Evolutionary conservation across 441 rosid species (phyloP).

Genomic region (Biscutella auriculata): DNA sequence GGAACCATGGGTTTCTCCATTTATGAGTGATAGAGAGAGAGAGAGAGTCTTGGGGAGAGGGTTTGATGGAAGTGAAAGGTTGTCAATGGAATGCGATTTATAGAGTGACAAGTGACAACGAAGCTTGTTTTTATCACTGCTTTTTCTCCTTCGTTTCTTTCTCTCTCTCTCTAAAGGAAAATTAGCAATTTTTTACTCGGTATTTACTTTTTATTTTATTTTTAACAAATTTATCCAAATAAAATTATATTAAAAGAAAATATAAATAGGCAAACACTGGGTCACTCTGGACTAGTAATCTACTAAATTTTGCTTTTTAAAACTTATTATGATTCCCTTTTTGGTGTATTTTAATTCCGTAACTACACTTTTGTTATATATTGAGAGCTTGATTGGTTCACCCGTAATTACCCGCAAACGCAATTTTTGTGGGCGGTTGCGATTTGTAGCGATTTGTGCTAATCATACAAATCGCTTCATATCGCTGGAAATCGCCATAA

Average conservation of each 20-base stretch:
- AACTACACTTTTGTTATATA: background rate
- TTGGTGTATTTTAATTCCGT: background rate
- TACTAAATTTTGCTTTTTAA: background rate
- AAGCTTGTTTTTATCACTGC: constrained; percentile 13
- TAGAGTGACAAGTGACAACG: constrained; percentile 22
- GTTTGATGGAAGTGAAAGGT: constrained; percentile 18
- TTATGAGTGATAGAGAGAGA: background rate
- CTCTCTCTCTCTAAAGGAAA: background rate
- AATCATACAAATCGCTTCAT: too few relatives aligned
- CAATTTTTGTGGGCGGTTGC: too few relatives aligned
- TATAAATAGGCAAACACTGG: background rate
- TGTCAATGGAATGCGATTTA: constrained; percentile 14
- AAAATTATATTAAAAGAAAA: background rate
- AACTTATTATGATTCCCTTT: background rate
- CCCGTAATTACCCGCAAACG: too few relatives aligned
- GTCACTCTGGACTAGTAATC: too few relatives aligned
- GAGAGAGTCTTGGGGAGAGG: background rate
- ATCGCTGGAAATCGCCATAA: too few relatives aligned
- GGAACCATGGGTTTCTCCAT: constrained; percentile 20
- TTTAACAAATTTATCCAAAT: background rate
- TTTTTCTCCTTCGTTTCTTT: constrained; percentile 16
- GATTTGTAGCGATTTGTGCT: too few relatives aligned
- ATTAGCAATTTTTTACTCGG: background rate
- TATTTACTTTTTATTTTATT: background rate
- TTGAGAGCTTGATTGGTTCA: too few relatives aligned